phyloP scores from a whole-genome alignment of 768 basidiomycete species.

The Auriculariales sp. region DNA sequence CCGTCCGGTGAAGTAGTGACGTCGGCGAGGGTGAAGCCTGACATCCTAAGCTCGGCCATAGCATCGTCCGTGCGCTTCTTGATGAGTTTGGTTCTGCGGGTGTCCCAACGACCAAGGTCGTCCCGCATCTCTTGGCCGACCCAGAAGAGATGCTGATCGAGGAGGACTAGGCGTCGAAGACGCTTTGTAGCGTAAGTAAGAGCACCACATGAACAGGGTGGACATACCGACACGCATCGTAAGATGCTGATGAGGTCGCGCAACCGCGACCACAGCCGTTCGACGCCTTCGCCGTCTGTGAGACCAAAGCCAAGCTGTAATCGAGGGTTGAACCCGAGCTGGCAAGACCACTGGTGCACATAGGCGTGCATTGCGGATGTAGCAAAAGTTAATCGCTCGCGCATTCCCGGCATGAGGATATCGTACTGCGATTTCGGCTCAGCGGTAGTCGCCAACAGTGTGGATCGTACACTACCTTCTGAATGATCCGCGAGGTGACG shows the following conservation, averaged over 20 bases:
- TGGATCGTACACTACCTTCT: neutral
- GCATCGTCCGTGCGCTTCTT: conserved; percentile 7
- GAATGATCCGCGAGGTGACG: neutral
- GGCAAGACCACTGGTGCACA: conserved; percentile 1
- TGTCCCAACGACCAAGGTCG: conserved; percentile 22
- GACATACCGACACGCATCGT: neutral
- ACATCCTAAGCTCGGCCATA: conserved; percentile 8
- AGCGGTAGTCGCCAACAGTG: neutral
- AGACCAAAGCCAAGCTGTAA: neutral
- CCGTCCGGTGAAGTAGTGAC: conserved; percentile 9
- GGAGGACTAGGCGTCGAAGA: conserved; percentile 17
- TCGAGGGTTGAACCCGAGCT: conserved; percentile 1
- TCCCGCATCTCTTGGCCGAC: conserved; percentile 14
- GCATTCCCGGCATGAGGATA: neutral
- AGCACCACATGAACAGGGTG: too few relatives aligned
- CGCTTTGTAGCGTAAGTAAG: too few relatives aligned
- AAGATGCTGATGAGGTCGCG: neutral
- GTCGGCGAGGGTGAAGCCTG: too few relatives aligned
- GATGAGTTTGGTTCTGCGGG: conserved; percentile 10
- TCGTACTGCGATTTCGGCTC: neutral
- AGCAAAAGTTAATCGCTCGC: neutral
- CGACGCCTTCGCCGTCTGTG: neutral
- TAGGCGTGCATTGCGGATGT: conserved; percentile 2
- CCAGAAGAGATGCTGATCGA: conserved; percentile 18
- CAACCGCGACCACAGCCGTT: neutral